phyloP scores from a whole-genome alignment of 1,139 yeast species.

The Geotrichum restrictum region DNA sequence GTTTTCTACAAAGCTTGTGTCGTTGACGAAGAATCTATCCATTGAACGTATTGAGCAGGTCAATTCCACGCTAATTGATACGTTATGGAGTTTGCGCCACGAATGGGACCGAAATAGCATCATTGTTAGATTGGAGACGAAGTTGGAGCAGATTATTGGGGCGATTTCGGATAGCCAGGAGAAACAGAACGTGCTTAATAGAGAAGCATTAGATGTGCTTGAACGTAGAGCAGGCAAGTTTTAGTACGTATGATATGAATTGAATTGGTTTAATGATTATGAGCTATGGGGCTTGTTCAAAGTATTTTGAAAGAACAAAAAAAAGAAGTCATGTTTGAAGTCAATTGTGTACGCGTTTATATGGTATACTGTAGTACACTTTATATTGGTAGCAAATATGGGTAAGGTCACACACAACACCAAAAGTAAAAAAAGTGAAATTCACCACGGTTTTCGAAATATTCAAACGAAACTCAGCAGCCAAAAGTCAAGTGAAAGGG shows the following conservation, averaged over 20 bases:
- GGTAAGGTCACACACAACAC: background rate
- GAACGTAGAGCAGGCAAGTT: background rate
- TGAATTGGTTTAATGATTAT: no score
- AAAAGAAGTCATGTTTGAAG: no score
- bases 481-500: no score
- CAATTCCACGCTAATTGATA: slow-evolving; percentile 70
- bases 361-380: no score
- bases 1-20: slow-evolving; percentile 38
- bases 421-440: background rate
- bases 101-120: slow-evolving; percentile 59
- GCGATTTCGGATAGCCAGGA: slow-evolving; percentile 16
- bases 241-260: no score
- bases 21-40: slow-evolving; percentile 48
- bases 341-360: no score
- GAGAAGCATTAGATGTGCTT: no score
- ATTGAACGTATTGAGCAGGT: slow-evolving; percentile 70
- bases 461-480: no score
- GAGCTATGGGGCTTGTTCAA: no score
- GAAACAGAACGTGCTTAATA: background rate
- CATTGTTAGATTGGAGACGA: slow-evolving; percentile 25
- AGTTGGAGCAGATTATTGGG: slow-evolving; percentile 21
- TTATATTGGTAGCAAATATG: background rate
- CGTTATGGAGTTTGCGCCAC: slow-evolving; percentile 66
- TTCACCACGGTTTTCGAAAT: no score
- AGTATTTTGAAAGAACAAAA: no score